Evolutionary conservation across 2,329 filamentous ascomycete species (phyloP), one percentile per base, ranked within the genome.

Genomic region (Thermoascus crustaceus): DNA sequence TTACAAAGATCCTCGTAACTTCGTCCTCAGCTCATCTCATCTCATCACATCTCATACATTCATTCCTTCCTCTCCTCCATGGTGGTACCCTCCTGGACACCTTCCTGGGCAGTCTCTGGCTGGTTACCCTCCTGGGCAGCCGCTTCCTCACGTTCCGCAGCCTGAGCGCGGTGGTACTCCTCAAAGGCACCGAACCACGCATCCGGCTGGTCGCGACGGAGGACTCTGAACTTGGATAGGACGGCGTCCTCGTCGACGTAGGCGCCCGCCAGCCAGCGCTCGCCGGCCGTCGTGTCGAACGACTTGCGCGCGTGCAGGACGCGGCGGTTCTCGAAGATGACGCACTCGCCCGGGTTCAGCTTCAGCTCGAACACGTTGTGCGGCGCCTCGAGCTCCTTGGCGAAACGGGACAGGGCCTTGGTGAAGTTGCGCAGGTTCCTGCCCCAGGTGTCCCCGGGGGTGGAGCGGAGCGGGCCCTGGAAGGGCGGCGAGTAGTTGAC

Each of bases 271-370:
- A 96, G 62, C 84, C 85, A 94, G 34, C 89, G 71, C 42, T 78
- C 73, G 1, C 84, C 84, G 5, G 71, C 69, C 3, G 38, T 40
- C 13, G 55, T 52, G 39, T 89, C 78, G 59, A 96, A 96, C 19
- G 78, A 75, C 10, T 69, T 73, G 3, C 91, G 71, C 0, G 87
- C 89, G 65, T 96, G 91, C 53, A 94, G 60, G n/a, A 94, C 71
- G 11, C 89, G 72, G 40, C 78, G 65, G 54, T 96, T 96, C 56
- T 94, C 82, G 54, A 98, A 96, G n/a, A 98, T 72, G 8, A 88
- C 87, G 54, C 86, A 94, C 52, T 94, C 84, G 3, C 89, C 91
- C 3, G 83, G 78, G 35, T 77, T 67, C 58, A 95, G 67, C 59
- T 81, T 81, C 39, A 81, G 69, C 65, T 89, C 72, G 52, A 80